Conservation (phyloP, 2,329 filamentous ascomycete genomes). For the Dactylella cylindrospora region DNA sequence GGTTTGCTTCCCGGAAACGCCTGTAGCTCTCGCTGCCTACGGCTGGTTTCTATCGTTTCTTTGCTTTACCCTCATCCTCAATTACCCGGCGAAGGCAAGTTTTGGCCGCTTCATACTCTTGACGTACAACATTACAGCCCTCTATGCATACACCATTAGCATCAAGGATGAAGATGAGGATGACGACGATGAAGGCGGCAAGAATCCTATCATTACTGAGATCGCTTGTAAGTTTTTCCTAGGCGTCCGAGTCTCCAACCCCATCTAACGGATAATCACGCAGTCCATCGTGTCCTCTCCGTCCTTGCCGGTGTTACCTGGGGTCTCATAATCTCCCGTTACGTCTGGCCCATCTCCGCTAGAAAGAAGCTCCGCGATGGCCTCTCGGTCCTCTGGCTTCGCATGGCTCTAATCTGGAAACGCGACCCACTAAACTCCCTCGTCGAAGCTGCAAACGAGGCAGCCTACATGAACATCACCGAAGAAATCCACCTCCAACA, state of each 20-base stretch:
- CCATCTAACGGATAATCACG: conserved; percentile 51
- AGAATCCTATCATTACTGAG: conserved; percentile 78
- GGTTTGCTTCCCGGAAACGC: conserved; percentile 73
- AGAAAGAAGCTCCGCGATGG: conserved; percentile 85
- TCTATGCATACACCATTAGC: conserved; percentile 90
- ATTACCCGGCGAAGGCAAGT: conserved; percentile 63
- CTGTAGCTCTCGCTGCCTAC: conserved; percentile 72
- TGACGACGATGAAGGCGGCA: conserved; percentile 81
- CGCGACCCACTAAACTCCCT: conserved; percentile 80
- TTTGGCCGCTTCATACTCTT: conserved; percentile 91
- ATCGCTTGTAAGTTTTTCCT: conserved; percentile 60
- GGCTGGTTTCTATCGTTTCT: conserved; percentile 78
- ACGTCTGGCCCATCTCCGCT: conserved; percentile 93
- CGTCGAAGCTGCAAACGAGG: conserved; percentile 53
- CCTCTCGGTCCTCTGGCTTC: conserved; percentile 84
- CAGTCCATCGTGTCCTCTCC: conserved; percentile 73
- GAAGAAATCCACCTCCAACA: conserved; percentile 83
- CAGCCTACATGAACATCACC: conserved; percentile 78
- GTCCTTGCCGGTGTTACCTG: conserved; percentile 86
- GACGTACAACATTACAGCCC: conserved; percentile 90
- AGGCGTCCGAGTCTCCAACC: background rate
- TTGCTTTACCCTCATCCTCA: conserved; percentile 89
- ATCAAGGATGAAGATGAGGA: conserved; percentile 77
- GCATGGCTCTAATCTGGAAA: conserved; percentile 96
- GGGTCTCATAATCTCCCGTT: conserved; percentile 83